Evolutionary conservation across 1,284 basidiomycete species (phyloP), one percentile per base, ranked within the genome.

Genomic region (Austroboletus niveus): DNA sequence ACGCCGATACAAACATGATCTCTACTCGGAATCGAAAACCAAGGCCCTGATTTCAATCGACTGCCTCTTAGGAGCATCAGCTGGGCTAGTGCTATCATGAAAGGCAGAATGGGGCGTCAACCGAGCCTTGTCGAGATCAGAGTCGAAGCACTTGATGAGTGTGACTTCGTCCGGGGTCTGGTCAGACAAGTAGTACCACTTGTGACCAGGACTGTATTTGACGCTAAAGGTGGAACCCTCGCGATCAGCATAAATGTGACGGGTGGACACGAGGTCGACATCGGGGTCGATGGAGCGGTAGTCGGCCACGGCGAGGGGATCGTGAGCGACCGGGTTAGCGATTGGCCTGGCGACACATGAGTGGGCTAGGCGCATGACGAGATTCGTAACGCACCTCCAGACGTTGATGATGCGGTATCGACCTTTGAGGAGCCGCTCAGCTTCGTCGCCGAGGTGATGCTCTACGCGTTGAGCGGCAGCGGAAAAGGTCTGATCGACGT

Each of bases 391-490:
- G 22, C 10, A 68, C 65, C 65, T 68, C 80, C 79, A 81, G 50
- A 80, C 71, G 60, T 81, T 82, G 70, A 81, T 76, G 54, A 81
- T 72, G 52, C 75, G 76, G 30, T 74, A 72, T 36, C 77, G 76
- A 17, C 68, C 63, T 57, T 74, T 65, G 43, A 75, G 61, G 12
- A 72, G 66, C 10, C 67, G 65, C 15, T 74, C 71, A 0, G 73
- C 75, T 8, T 76, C 75, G 11, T 67, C 63, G 2, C 61, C 64
- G 15, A 73, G 66, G 49, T 78, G 76, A 20, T 63, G 56, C 40
- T 68, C 60, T 5, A 79, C 75, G 8, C 77, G 72, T 6, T 59
- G 58, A 29, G 69, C 57, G 15, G 69, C 69, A 1, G 77, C 71
- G 2, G 60, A 51, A 49, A 64, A 72, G 0, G 77, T 76, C 61